Conservation (phyloP, 345 rosid genomes). For the Aquilaria yunnanensis region DNA sequence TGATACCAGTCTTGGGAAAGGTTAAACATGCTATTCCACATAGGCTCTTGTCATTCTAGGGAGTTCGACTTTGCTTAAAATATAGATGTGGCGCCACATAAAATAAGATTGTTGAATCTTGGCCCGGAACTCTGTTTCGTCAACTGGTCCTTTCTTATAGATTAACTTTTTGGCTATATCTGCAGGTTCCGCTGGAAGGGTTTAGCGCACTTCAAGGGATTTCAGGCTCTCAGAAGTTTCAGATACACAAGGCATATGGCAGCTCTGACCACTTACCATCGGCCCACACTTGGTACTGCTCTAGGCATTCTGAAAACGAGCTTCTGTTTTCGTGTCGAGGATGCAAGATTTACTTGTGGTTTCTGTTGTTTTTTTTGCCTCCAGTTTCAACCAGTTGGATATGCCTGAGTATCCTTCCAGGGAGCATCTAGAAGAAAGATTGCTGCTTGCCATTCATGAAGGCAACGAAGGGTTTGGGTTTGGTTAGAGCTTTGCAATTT, state of each 20-base stretch:
- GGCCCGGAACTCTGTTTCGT: too few species aligned
- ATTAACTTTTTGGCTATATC: not conserved
- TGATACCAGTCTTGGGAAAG: too few species aligned
- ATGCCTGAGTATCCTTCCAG: conserved; percentile 94
- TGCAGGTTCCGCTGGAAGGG: conserved; percentile 95
- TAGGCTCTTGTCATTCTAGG: too few species aligned
- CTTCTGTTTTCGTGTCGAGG: not conserved
- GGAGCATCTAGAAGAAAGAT: conserved; percentile 81
- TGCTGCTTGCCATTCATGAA: conserved; percentile 93
- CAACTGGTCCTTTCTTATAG: too few species aligned
- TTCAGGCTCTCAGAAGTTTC: conserved; percentile 92
- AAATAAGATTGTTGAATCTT: too few species aligned
- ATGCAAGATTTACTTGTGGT: not conserved
- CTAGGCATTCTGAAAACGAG: not conserved
- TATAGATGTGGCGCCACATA: too few species aligned
- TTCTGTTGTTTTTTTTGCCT: not conserved
- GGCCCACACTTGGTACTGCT: conserved; percentile 84
- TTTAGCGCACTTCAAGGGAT: conserved; percentile 96
- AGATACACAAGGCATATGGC: conserved; percentile 98
- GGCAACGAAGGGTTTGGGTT: conserved; percentile 96
- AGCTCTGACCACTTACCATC: conserved; percentile 89
- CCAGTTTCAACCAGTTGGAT: conserved; percentile 98
- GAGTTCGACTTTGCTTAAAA: too few species aligned
- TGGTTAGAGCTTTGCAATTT: conserved; percentile 31
- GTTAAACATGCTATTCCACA: too few species aligned